phyloP scores from a whole-genome alignment of 768 basidiomycete species.

The Crassisporium funariophilum region DNA sequence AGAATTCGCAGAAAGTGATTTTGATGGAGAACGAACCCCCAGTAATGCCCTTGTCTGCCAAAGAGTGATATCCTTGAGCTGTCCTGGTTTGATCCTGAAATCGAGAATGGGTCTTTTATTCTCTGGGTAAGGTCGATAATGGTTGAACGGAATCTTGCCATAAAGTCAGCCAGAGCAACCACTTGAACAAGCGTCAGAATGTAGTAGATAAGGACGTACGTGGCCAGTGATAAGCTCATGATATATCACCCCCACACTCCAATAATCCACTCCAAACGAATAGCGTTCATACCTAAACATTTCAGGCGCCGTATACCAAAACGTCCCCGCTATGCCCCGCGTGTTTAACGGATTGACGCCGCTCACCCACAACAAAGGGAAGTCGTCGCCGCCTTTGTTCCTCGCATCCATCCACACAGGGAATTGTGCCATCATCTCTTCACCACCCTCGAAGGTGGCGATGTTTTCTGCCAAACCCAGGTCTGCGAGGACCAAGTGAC shows the following conservation, averaged over 20 bases:
- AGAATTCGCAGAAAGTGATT: background rate
- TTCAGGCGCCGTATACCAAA: slow-evolving; percentile 38
- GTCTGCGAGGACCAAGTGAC: slow-evolving; percentile 37
- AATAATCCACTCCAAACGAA: slow-evolving; percentile 58
- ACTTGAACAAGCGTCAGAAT: background rate
- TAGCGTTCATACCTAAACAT: slow-evolving; percentile 30
- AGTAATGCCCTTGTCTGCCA: slow-evolving; percentile 20
- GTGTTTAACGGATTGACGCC: slow-evolving; percentile 24
- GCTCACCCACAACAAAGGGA: slow-evolving; percentile 27
- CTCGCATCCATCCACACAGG: slow-evolving; percentile 32
- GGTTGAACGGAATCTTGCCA: slow-evolving; percentile 26
- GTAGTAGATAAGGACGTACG: slow-evolving; percentile 17
- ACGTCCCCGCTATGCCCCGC: slow-evolving; percentile 30
- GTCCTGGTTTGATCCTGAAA: slow-evolving; percentile 25
- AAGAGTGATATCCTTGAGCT: slow-evolving; percentile 18
- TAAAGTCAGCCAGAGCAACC: background rate
- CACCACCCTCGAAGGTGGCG: slow-evolving; percentile 27
- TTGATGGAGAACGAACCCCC: slow-evolving; percentile 8
- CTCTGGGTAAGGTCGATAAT: slow-evolving; percentile 24
- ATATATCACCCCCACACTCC: slow-evolving; percentile 79
- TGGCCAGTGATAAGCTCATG: slow-evolving; percentile 72
- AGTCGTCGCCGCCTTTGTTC: slow-evolving; percentile 24
- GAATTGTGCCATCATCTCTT: slow-evolving; percentile 25
- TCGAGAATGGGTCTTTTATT: slow-evolving; percentile 24
- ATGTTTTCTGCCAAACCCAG: slow-evolving; percentile 35